Percentiles rank a stretch among this genome's conserved stretches.
Evolutionary conservation across 2,329 filamentous ascomycete species (phyloP).

Genomic region (Fusarium sp.): DNA sequence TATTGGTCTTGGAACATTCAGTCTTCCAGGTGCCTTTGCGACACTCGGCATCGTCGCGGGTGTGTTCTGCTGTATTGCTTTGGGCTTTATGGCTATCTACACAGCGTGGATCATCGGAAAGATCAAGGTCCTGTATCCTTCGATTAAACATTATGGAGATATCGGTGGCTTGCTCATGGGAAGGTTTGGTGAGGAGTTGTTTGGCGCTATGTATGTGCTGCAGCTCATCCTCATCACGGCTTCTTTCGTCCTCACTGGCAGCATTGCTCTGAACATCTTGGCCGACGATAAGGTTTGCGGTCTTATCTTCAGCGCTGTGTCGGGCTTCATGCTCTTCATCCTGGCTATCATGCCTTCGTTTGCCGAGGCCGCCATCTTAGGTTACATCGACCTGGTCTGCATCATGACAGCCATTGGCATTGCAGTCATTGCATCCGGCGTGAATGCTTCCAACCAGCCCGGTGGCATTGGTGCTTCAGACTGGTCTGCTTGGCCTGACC

Average conservation of each 20-base stretch:
- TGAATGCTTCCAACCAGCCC: slow-evolving; percentile 41
- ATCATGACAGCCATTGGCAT: slow-evolving; percentile 65
- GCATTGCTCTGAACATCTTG: slow-evolving; percentile 70
- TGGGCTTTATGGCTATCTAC: slow-evolving; percentile 54
- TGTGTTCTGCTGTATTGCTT: slow-evolving; percentile 47
- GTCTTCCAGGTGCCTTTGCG: slow-evolving; percentile 38
- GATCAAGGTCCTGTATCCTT: slow-evolving; percentile 56
- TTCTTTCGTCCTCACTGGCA: slow-evolving; percentile 72
- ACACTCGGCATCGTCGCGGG: slow-evolving; percentile 46
- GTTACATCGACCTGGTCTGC: slow-evolving; percentile 42
- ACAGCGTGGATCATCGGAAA: slow-evolving; percentile 53
- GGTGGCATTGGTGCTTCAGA: slow-evolving; percentile 19
- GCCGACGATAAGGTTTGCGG: slow-evolving; percentile 60
- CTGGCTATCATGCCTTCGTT: slow-evolving; percentile 55
- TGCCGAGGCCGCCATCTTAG: slow-evolving; percentile 39
- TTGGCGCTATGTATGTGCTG: slow-evolving; percentile 65
- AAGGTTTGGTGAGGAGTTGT: slow-evolving; percentile 63
- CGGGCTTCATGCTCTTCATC: slow-evolving; percentile 51
- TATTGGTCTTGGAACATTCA: slow-evolving; percentile 39
- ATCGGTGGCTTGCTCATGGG: slow-evolving; percentile 69
- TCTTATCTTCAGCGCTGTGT: slow-evolving; percentile 52
- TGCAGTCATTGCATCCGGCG: slow-evolving; percentile 69
- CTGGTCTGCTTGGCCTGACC: slow-evolving; percentile 53
- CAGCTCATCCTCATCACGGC: slow-evolving; percentile 73
- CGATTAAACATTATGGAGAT: slow-evolving; percentile 71